These are phyloP conservation scores for Phialemonium atrogriseum DNA, from an alignment of 2,329 filamentous ascomycete genomes.

Conservation along the genomic window DNA sequence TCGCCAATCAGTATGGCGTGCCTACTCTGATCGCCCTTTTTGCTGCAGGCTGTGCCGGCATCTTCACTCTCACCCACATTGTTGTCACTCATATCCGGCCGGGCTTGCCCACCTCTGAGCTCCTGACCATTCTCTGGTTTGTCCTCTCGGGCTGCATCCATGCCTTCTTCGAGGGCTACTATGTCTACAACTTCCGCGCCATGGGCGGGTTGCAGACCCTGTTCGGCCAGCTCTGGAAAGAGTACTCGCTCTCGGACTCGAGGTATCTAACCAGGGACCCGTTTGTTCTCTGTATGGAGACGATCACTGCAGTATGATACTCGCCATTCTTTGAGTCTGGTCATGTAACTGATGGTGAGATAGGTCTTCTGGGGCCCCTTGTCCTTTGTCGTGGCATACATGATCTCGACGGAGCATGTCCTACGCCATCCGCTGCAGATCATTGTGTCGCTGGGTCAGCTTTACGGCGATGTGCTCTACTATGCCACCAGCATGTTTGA, in stretches of 20 bases:
- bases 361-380: constrained; percentile 48
- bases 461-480: constrained; percentile 45
- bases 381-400: constrained; percentile 36
- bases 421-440: constrained; percentile 39
- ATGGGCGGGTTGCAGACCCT: constrained; percentile 32
- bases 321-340: no score
- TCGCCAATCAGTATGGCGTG: no score
- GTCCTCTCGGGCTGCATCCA: constrained; percentile 54
- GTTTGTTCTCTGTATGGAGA: constrained; percentile 49
- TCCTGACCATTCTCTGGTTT: constrained; percentile 43
- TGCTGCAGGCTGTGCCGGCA: no score
- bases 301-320: constrained; percentile 40
- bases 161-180: constrained; percentile 40
- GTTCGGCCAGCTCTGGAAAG: constrained; percentile 49
- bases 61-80: no score
- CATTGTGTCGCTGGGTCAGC: constrained; percentile 35
- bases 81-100: no score
- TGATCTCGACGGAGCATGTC: constrained; percentile 33
- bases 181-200: constrained; percentile 30
- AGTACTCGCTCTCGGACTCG: constrained; percentile 48
- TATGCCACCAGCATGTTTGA: constrained; percentile 39
- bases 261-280: constrained; percentile 44
- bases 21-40: no score
- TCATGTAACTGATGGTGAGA: no score
- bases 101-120: no score